Conservation (phyloP, 2,329 filamentous ascomycete genomes). For the Cadophora sp. region DNA sequence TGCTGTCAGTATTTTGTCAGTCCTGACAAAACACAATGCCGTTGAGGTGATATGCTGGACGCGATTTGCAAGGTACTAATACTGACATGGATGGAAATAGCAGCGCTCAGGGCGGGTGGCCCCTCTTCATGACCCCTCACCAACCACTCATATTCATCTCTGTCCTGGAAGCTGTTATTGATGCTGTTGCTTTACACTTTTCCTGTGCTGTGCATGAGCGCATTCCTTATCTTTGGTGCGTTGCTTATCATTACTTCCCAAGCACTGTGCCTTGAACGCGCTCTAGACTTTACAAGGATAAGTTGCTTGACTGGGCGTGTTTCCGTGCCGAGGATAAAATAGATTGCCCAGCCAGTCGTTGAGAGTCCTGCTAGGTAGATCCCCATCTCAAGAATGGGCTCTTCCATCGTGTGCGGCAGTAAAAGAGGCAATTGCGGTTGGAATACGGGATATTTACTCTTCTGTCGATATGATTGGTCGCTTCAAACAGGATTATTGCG, state of each 20-base stretch:
- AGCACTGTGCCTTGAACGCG: constrained; percentile 17
- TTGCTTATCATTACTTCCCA: constrained; percentile 12
- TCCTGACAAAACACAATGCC: constrained; percentile 8
- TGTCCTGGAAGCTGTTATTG: background rate
- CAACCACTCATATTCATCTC: background rate
- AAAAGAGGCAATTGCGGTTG: background rate
- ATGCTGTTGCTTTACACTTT: background rate
- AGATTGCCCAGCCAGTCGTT: background rate
- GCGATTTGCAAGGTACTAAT: background rate
- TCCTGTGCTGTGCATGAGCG: background rate
- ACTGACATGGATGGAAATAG: constrained; percentile 4
- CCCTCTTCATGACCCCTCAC: background rate
- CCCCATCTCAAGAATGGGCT: background rate
- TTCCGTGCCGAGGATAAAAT: constrained; percentile 4
- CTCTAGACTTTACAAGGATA: background rate
- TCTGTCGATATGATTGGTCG: background rate
- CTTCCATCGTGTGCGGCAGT: background rate
- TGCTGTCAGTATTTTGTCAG: background rate
- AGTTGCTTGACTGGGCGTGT: background rate
- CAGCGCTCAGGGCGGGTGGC: background rate
- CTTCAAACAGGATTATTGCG: background rate
- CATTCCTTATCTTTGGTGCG: constrained; percentile 13
- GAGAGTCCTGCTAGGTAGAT: background rate
- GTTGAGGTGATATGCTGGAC: constrained; percentile 1
- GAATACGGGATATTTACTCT: background rate